Evolutionary conservation across 2,329 filamentous ascomycete genomes (phyloP).

Genomic region (Scolecobasidium constrictum): DNA sequence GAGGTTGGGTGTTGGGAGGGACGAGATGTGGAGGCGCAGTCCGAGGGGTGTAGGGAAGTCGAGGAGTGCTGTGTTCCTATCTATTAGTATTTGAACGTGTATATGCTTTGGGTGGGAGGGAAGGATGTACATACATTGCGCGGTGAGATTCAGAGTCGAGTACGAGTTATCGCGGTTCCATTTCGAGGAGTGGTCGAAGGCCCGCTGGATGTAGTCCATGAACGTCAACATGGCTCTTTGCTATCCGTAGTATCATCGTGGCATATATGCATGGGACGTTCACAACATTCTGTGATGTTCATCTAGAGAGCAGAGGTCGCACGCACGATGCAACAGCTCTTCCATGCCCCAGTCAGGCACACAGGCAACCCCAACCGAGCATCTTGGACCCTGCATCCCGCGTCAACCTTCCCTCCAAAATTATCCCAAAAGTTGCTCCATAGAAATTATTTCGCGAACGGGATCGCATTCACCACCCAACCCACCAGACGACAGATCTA

Average conservation of each 20-base stretch:
- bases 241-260: not conserved
- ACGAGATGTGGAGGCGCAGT: slow-evolving; percentile 76
- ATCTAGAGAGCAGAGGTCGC: too few species aligned
- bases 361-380: too few species aligned
- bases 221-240: slow-evolving; percentile 75
- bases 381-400: too few species aligned
- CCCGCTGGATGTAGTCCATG: slow-evolving; percentile 92
- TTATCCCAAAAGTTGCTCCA: too few species aligned
- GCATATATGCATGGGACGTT: too few species aligned
- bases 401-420: too few species aligned
- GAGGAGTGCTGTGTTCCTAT: slow-evolving; percentile 53
- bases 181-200: slow-evolving; percentile 74
- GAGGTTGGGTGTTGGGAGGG: slow-evolving; percentile 84
- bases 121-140: slow-evolving; percentile 38
- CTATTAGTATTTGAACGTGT: slow-evolving; percentile 6
- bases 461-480: not conserved
- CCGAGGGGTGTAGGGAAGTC: slow-evolving; percentile 81
- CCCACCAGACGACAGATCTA: not conserved
- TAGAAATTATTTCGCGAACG: not conserved
- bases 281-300: too few species aligned
- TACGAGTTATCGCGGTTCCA: slow-evolving; percentile 94
- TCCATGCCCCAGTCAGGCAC: too few species aligned
- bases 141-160: slow-evolving; percentile 71
- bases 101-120: not conserved
- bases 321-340: too few species aligned